phyloP scores from a whole-genome alignment of 1,284 basidiomycete species.

The Cryptococcus wingfieldii region DNA sequence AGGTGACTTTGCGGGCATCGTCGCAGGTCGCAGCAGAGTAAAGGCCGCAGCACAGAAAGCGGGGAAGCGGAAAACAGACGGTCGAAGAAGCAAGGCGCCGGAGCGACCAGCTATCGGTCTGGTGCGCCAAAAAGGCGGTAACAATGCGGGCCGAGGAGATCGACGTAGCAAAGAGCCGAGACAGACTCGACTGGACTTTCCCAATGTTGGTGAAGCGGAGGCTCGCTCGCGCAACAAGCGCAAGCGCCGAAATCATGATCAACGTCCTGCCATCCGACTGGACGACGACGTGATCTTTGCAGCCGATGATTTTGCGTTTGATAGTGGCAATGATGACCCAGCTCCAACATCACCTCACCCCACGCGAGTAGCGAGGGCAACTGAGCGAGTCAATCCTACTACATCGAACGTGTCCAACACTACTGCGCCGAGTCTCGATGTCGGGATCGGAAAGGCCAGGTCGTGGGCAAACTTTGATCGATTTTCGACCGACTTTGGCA shows the following conservation, averaged over 20 bases:
- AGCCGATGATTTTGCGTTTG: conserved; percentile 38
- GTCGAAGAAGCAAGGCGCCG: background rate
- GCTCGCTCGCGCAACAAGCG: conserved; percentile 5
- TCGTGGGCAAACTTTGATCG: conserved; percentile 47
- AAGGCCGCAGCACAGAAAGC: background rate
- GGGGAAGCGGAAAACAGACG: background rate
- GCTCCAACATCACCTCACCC: background rate
- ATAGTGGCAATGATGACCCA: conserved; percentile 14
- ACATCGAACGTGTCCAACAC: no score
- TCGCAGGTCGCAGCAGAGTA: conserved; percentile 16
- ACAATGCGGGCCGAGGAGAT: background rate
- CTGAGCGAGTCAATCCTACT: background rate
- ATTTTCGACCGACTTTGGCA: conserved; percentile 45
- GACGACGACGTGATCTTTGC: conserved; percentile 43
- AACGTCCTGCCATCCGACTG: conserved; percentile 37
- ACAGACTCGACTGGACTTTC: conserved; percentile 37
- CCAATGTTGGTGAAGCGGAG: conserved; percentile 13
- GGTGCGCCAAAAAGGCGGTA: conserved; percentile 5
- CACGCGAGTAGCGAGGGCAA: conserved; percentile 3
- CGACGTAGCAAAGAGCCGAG: conserved; percentile 8
- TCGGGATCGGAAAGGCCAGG: conserved; percentile 39
- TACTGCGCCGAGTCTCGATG: conserved; percentile 22
- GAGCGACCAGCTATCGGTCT: conserved; percentile 26
- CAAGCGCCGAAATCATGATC: conserved; percentile 4
- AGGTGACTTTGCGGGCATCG: conserved; percentile 42